These are phyloP conservation scores for Croton laevigatus DNA, from an alignment of 441 rosid genomes.

Conservation along the genomic window DNA sequence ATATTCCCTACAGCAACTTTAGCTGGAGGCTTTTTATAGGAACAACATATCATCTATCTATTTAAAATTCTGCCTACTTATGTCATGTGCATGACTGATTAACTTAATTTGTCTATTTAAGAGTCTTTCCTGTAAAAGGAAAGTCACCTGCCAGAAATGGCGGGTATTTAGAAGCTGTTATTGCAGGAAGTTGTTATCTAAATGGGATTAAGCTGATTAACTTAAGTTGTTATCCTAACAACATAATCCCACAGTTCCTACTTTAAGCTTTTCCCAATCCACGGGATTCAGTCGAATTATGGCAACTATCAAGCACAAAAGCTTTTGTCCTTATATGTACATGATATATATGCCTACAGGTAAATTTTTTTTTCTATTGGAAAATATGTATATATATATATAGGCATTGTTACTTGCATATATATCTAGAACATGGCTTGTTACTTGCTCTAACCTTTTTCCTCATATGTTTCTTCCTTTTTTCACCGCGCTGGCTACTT, in stretches of 20 bases:
- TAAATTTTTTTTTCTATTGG: background rate
- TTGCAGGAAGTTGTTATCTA: conserved; percentile 13
- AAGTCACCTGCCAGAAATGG: too few relatives aligned
- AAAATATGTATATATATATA: conserved; percentile 17
- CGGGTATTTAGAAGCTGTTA: background rate
- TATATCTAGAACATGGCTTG: background rate
- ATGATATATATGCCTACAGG: background rate
- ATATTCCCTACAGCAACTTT: background rate
- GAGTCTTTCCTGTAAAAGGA: background rate
- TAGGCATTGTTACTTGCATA: conserved; percentile 3
- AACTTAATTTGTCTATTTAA: background rate
- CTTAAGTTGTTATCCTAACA: too few relatives aligned
- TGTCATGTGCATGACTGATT: background rate
- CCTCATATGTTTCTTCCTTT: background rate
- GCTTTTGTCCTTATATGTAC: background rate
- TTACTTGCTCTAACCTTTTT: too few relatives aligned
- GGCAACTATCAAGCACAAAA: conserved; percentile 16
- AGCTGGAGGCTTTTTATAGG: conserved; percentile 2
- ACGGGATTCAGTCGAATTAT: background rate
- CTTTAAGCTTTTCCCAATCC: conserved; percentile 8
- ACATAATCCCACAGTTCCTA: background rate
- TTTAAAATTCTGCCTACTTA: background rate
- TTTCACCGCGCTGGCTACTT: background rate
- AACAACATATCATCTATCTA: conserved; percentile 6
- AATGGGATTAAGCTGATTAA: too few relatives aligned